Base-by-base conservation (phyloP, 169 alveolate genomes). In the Plasmodium fragile region DNA sequence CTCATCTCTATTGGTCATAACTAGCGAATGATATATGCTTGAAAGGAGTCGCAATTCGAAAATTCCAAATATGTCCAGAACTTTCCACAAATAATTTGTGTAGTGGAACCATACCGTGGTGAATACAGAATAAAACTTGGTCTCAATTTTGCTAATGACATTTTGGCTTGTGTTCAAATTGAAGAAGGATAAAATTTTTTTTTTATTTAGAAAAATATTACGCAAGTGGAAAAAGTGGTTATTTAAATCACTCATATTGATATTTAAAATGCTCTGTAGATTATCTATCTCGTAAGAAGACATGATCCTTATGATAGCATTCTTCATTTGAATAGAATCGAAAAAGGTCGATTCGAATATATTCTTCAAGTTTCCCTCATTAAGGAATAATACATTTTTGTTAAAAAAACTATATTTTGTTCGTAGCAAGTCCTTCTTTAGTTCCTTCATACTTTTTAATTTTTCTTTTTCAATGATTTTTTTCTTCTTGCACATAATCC, bases 61-160 rank as follows among this genome's bases (percentile, higher is more conserved):
- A 34, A 59, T 45, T 39, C 82, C 43, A 89, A 89, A 89, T 11
- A 89, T 78, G 81, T 89, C 94, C 18, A 89, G 70, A 55, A 78
- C 34, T 55, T 89, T 89, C 49, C 89, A 78, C 72, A 89, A 89
- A 59, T 89, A 89, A 36, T 89, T 89, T 55, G 94, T 89, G 55
- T 89, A 89, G 39, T 89, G 94, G 69, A 89, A 7, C 94, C 94
- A 89, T 13, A 78, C 94, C 25, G 75, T 78, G 43, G 94, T 77
- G 70, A 89, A 89, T 22, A 89, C 94, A 39, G 94, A 77, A 52
- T 78, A 89, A 41, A 89, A 18, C 49, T 89, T 89, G 16, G 34
- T 78, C 36, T 77, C 89, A 28, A 89, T 89, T 78, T 78, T 89
- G 8, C 65, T 59, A 25, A 89, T 25, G 2, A 89, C 89, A 77